Conservation (phyloP, 2,329 filamentous ascomycete genomes). For the Penicillium janthinellum region DNA sequence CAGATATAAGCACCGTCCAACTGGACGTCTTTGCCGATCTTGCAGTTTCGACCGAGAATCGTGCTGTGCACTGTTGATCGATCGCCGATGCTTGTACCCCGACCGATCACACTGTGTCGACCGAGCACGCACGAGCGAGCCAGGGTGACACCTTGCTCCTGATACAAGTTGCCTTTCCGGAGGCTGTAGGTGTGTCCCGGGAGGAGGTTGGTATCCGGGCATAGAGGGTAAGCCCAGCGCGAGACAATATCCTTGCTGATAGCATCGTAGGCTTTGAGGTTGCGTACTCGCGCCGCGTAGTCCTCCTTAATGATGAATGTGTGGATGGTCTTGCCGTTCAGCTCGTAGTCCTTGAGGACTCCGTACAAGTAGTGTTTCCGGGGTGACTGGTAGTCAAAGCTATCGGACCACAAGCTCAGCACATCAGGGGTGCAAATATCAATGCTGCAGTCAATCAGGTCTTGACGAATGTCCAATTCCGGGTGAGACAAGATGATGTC, state of each 20-base stretch:
- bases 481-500: slow-evolving; percentile 72
- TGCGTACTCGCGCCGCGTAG: slow-evolving; percentile 84
- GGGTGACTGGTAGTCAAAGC: slow-evolving; percentile 92
- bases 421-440: slow-evolving; percentile 98
- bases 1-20: slow-evolving; percentile 83
- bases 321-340: slow-evolving; percentile 97
- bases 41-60: slow-evolving; percentile 80
- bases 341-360: slow-evolving; percentile 92
- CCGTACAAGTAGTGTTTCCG: slow-evolving; percentile 87
- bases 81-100: slow-evolving; percentile 73
- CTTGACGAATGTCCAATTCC: slow-evolving; percentile 80
- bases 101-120: slow-evolving; percentile 73
- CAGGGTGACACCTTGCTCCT: slow-evolving; percentile 75
- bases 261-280: slow-evolving; percentile 85
- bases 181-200: slow-evolving; percentile 75
- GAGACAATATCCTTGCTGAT: slow-evolving; percentile 84
- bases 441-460: slow-evolving; percentile 90
- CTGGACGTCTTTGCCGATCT: slow-evolving; percentile 79
- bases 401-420: slow-evolving; percentile 92
- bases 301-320: slow-evolving; percentile 79
- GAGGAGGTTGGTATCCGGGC: slow-evolving; percentile 84
- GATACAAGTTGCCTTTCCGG: slow-evolving; percentile 69
- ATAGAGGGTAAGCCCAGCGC: slow-evolving; percentile 84
- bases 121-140: slow-evolving; percentile 71
- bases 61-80: slow-evolving; percentile 71